Evolutionary conservation across 2,329 filamentous ascomycete species (phyloP).

Genomic region (Cryphonectria naterciae): DNA sequence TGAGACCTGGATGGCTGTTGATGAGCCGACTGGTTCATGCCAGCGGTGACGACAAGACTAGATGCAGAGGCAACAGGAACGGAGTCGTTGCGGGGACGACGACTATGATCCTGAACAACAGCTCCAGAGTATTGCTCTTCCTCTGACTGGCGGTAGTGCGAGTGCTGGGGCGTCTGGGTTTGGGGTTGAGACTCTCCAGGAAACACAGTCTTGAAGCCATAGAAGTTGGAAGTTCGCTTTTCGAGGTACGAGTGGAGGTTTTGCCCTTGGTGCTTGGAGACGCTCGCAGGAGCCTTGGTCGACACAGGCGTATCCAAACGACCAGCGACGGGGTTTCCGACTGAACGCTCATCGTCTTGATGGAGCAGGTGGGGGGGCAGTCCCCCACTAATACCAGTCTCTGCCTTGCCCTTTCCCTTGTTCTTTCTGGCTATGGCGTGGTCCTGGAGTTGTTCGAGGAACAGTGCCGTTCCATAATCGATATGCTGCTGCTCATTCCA

Average conservation of each 20-base stretch:
- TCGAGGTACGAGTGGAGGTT: neutral
- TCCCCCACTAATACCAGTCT: neutral
- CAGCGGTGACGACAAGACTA: neutral
- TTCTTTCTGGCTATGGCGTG: neutral
- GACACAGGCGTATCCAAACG: neutral
- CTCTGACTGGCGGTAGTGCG: neutral
- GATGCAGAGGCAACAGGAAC: neutral
- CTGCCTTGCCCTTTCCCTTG: neutral
- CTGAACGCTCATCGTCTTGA: neutral
- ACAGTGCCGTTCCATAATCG: conserved; percentile 2
- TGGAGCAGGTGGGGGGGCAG: conserved; percentile 12
- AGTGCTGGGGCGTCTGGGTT: neutral
- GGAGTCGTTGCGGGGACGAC: neutral
- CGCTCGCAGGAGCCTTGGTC: neutral
- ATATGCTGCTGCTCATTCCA: neutral
- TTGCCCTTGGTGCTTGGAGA: neutral
- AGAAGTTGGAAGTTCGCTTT: neutral
- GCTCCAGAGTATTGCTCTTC: neutral
- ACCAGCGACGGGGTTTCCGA: neutral
- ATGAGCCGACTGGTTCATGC: neutral
- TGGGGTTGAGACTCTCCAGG: neutral
- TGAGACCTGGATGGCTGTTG: neutral
- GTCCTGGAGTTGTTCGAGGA: neutral
- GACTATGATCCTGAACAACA: neutral
- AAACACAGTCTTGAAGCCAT: neutral